These are phyloP conservation scores for Pleurotus eryngii DNA, from an alignment of 768 basidiomycete genomes.

Conservation along the genomic window DNA sequence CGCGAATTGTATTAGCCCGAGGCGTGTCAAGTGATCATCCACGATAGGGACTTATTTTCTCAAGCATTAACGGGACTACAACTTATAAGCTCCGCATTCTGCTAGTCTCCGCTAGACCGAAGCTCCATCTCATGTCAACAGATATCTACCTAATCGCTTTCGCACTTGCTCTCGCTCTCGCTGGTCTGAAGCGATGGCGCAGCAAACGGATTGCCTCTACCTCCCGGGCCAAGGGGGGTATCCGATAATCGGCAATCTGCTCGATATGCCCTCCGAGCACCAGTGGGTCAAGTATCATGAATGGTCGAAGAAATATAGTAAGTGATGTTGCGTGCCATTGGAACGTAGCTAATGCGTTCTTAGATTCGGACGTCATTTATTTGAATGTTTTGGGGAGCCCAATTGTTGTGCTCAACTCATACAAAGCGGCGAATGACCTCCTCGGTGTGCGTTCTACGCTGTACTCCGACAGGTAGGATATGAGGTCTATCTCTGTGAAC, in stretches of 20 bases:
- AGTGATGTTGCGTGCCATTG: not conserved
- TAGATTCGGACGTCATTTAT: conserved; percentile 7
- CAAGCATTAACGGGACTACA: too few relatives aligned
- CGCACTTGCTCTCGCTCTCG: too few relatives aligned
- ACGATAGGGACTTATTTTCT: too few relatives aligned
- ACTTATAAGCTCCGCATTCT: too few relatives aligned
- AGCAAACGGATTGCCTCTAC: too few relatives aligned
- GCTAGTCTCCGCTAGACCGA: too few relatives aligned
- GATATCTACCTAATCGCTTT: too few relatives aligned
- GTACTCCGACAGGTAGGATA: not conserved
- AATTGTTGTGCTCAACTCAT: conserved; percentile 10
- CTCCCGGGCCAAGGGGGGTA: too few relatives aligned
- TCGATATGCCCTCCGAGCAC: conserved; percentile 16
- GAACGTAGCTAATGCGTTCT: not conserved
- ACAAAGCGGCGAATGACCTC: conserved; percentile 10
- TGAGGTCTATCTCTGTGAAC: not conserved
- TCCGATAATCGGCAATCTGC: not conserved
- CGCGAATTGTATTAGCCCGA: too few relatives aligned
- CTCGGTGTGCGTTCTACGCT: conserved; percentile 9
- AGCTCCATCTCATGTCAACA: too few relatives aligned
- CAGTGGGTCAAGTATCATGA: conserved; percentile 17
- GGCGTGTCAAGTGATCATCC: too few relatives aligned
- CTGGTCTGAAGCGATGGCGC: too few relatives aligned
- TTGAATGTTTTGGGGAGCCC: not conserved
- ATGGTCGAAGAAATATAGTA: conserved; percentile 5